phyloP scores from a whole-genome alignment of 2,329 filamentous ascomycete genomes.

The Aschersonia sp. region DNA sequence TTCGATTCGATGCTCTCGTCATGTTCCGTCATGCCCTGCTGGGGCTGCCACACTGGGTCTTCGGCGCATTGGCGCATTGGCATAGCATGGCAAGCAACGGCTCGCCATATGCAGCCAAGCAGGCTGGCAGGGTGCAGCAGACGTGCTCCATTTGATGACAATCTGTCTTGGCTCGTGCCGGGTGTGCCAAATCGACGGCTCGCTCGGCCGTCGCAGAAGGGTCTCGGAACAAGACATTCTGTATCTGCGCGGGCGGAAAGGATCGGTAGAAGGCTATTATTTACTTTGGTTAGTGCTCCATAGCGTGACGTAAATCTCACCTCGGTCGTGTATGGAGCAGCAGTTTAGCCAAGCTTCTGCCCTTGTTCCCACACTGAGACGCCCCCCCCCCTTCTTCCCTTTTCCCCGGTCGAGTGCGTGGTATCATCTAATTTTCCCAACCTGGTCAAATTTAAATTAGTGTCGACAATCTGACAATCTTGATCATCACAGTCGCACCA shows the following conservation, averaged over 20 bases:
- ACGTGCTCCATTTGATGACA: neutral
- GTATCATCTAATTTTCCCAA: conserved; percentile 1
- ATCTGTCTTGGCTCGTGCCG: neutral
- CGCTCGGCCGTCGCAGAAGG: neutral
- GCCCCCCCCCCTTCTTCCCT: neutral
- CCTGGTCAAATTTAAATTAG: conserved; percentile 2
- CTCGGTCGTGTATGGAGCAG: too few relatives aligned
- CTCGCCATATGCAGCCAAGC: neutral
- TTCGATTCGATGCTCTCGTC: conserved; percentile 1
- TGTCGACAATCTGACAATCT: conserved; percentile 5
- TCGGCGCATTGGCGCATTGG: neutral
- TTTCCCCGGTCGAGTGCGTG: neutral
- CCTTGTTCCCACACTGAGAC: neutral
- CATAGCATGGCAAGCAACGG: neutral
- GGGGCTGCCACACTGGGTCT: conserved; percentile 1
- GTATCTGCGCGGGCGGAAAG: neutral
- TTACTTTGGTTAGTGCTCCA: too few relatives aligned
- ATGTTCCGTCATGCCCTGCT: neutral
- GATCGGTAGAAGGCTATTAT: neutral
- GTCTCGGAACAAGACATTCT: too few relatives aligned
- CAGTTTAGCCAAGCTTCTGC: neutral
- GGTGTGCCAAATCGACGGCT: neutral
- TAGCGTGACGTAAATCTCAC: too few relatives aligned
- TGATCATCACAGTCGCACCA: conserved; percentile 1
- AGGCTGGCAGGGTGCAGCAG: neutral